Evolutionary conservation across 148 eudicot species (phyloP).

Genomic region (Rhododendron vialii): DNA sequence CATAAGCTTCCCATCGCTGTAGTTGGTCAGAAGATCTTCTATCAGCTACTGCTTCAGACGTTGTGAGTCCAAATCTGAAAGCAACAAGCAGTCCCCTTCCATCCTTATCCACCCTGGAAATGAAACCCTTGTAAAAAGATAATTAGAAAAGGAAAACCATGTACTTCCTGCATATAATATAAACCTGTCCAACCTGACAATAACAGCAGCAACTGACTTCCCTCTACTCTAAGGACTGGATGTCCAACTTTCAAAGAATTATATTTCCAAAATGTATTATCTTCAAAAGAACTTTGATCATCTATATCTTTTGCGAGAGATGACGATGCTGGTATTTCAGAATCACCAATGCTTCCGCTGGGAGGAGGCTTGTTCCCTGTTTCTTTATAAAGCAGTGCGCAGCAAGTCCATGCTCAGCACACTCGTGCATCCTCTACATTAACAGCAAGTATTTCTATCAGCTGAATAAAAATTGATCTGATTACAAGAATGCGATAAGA

Average conservation of each 20-base stretch:
- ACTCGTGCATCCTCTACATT: constrained; percentile 85
- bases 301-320: constrained; percentile 41
- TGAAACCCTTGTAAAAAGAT: constrained; percentile 12
- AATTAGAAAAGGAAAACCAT: neutral
- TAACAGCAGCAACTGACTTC: constrained; percentile 93
- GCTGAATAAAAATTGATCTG: constrained; percentile 4
- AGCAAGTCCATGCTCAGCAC: constrained; percentile 96
- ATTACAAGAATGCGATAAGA: constrained; percentile 10
- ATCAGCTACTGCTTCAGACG: constrained; percentile 89
- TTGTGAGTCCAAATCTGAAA: constrained; percentile 74
- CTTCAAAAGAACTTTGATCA: constrained; percentile 42
- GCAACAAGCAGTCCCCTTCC: constrained; percentile 91
- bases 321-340: constrained; percentile 37
- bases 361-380: constrained; percentile 45
- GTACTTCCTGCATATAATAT: neutral
- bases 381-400: constrained; percentile 98
- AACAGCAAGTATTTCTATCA: neutral
- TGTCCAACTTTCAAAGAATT: constrained; percentile 66
- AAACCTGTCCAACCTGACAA: constrained; percentile 46
- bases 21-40: constrained; percentile 68
- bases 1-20: constrained; percentile 93
- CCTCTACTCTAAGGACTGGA: constrained; percentile 87
- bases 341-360: constrained; percentile 27
- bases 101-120: constrained; percentile 71
- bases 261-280: constrained; percentile 41